Evolutionary conservation across 2,329 filamentous ascomycete genomes (phyloP), one percentile per base, ranked within the genome.

Genomic region (Fusarium sp.): DNA sequence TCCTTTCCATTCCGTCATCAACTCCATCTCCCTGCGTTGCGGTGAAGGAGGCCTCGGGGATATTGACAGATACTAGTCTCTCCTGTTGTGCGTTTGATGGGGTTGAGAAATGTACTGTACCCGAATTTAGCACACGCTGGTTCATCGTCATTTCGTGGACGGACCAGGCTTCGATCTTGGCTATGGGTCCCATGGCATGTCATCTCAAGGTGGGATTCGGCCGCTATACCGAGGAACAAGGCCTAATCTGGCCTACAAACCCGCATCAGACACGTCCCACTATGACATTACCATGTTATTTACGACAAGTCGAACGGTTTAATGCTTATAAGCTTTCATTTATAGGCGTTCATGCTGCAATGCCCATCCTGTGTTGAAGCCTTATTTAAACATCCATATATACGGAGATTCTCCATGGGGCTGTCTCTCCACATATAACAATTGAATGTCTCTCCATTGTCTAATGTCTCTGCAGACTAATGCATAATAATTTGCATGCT

Each of bases 141-240:
- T 45, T 68, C 59, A 61, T 69, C 68, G 64, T 71, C 68, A 71
- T 69, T 69, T 71, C 56, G 55, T 71, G 55, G 63, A 43, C 24
- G 24, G 50, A 18, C 53, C 51, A 43, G 53, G 56, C 32, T 59
- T 61, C 22, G 24, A 45, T 40, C 54, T 54, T 52, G 40, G 24
- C 46, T 44, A 49, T 50, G 43, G 63, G 32, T 20, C 49, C 55
- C 49, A 49, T 64, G 49, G 49, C 34, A 62, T 62, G 55, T 64
- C 43, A 67, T 51, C 67, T 57, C 42, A 29, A 57, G 25, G 50
- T 68, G 49, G 60, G 68, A 71, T 71, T 58, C 63, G 68, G 68
- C 34, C 59, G 24, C 46, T 38, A 64, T 68, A 54, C 64, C 63
- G 63, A 66, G 30, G 24, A 43, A 42, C 56, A 61, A 44, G 38